Base-by-base conservation (phyloP, 257 asterid species). In the Plantago elongata region DNA sequence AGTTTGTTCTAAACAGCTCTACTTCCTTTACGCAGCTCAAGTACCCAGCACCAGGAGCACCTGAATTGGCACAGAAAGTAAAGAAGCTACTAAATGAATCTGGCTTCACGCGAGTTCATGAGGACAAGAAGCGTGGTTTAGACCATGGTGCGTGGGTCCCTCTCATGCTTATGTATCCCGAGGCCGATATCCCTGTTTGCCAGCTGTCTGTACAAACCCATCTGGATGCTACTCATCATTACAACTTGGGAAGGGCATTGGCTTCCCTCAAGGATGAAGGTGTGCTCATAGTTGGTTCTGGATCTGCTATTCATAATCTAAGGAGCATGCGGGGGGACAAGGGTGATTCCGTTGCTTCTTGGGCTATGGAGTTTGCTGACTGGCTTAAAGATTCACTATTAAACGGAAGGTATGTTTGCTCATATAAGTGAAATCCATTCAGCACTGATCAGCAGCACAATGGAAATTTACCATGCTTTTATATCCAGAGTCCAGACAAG, bases 121-220 rank as follows among this genome's bases (percentile, higher is more conserved):
- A 81, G 77, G 92, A 85, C 68, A 76, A 79, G 60, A 51, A 78
- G 51, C 89, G 92, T 10, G 96, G 96, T 14, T 62, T 88, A 70
- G 96, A 88, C 73, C 96, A 88, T 15, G 96, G 96, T 18, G 96
- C 96, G 9, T 83, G 96, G 96, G 89, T 85, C 17, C 96, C 96
- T 3, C 91, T 88, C 3, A 81, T 83, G 87, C 86, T 88, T n/a
- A 88, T 88, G 94, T 88, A 85, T 70, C 96, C 96, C 1, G 83
- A 78, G 29, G 86, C 95, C 64, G 89, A 88, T 69, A 83, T 88
- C 54, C 95, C 95, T 0, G 95, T 88, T 5, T 85, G 94, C 57
- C 96, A 88, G 68, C 91, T 88, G 45, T 88, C 96, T 22, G 81
- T 88, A 60, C 96, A 88, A 75, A 70, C 89, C 42, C 37, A 77